Evolutionary conservation across 129 eudicot species (phyloP).

Genomic region (Arctium minus): DNA sequence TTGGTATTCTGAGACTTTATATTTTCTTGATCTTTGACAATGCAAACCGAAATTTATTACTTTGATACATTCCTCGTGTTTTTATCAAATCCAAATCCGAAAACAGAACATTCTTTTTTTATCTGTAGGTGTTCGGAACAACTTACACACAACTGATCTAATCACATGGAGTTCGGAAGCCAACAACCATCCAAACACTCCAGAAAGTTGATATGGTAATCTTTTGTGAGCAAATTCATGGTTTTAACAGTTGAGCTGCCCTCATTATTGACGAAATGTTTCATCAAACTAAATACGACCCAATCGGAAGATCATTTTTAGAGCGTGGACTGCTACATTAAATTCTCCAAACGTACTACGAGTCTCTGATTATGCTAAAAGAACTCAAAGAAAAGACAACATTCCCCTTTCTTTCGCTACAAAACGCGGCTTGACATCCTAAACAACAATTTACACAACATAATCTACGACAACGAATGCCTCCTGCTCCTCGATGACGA

Average conservation of each 20-base stretch:
- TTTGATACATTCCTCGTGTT: no score
- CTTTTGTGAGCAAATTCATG: background rate
- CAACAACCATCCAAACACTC: no score
- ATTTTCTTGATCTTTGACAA: background rate
- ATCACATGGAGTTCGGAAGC: no score
- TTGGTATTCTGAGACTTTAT: background rate
- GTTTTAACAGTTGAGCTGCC: background rate
- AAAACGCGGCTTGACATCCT: slow-evolving; percentile 25
- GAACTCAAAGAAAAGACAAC: slow-evolving; percentile 2
- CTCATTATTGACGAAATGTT: background rate
- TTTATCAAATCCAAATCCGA: no score
- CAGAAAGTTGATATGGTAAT: background rate
- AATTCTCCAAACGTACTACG: slow-evolving; percentile 14
- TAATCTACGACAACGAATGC: slow-evolving; percentile 42
- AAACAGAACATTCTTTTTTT: no score
- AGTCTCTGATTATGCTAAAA: slow-evolving; percentile 9
- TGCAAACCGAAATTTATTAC: background rate
- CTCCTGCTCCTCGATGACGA: slow-evolving; percentile 70
- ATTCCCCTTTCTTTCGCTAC: background rate
- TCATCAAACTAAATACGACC: background rate
- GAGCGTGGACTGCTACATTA: slow-evolving; percentile 11
- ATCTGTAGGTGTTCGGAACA: background rate
- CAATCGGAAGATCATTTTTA: background rate
- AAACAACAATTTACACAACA: slow-evolving; percentile 27
- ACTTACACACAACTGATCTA: background rate